Percentiles rank a stretch among this genome's conserved stretches.
These are phyloP conservation scores for Neurospora tetrasperma DNA, from an alignment of 495 filamentous ascomycete genomes.

Conservation along the genomic window DNA sequence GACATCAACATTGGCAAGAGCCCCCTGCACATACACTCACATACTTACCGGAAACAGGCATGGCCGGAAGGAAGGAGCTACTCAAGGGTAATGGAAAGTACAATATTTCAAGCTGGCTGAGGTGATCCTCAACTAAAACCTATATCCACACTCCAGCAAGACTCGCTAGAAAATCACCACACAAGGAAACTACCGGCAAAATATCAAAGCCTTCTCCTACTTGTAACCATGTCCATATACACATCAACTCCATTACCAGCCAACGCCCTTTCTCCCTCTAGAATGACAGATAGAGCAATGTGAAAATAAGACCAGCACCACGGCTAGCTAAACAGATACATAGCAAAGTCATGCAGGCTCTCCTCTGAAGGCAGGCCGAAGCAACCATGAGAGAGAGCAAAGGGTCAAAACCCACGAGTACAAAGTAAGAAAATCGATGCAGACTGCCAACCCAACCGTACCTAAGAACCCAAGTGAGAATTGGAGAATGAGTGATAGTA, in stretches of 20 bases:
- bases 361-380: background rate
- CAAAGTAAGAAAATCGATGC: background rate
- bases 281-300: background rate
- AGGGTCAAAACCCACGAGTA: background rate
- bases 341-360: background rate
- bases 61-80: background rate
- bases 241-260: background rate
- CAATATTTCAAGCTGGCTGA: background rate
- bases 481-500: background rate
- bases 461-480: background rate
- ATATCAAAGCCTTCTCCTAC: background rate
- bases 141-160: background rate
- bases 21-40: background rate
- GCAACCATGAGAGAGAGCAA: background rate
- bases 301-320: background rate
- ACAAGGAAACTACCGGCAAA: background rate
- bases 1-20: background rate
- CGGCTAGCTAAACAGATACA: background rate
- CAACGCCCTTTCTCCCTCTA: background rate
- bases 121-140: background rate
- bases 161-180: background rate
- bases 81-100: background rate
- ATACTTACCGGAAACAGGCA: background rate
- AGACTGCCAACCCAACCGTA: background rate
- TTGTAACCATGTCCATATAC: background rate